These are phyloP conservation scores for Pelargonium myrrhifolium DNA, from an alignment of 441 rosid genomes.

Conservation along the genomic window DNA sequence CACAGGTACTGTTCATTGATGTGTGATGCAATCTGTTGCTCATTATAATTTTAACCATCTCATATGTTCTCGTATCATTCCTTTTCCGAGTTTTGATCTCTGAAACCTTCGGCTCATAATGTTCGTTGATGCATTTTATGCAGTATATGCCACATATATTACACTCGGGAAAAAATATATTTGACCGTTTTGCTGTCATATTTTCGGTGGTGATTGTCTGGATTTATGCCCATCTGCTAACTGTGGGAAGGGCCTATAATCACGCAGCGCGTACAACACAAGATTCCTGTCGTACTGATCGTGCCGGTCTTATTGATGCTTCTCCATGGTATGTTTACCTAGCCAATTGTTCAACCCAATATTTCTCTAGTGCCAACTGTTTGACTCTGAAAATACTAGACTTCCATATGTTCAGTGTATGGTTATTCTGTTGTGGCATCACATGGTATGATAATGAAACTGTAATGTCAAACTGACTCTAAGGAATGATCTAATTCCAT, in stretches of 20 bases:
- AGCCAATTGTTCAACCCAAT: too few relatives aligned
- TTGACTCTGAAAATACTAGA: neutral
- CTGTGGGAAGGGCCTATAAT: slow-evolving; percentile 86
- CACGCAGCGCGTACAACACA: slow-evolving; percentile 54
- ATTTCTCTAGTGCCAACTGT: neutral
- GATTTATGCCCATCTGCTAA: slow-evolving; percentile 82
- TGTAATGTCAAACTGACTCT: neutral
- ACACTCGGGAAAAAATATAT: slow-evolving; percentile 41
- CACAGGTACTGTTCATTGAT: slow-evolving; percentile 54
- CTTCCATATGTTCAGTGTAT: neutral
- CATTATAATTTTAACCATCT: slow-evolving; percentile 4
- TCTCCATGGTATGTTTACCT: slow-evolving; percentile 67
- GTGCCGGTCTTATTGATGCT: slow-evolving; percentile 72
- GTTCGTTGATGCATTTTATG: slow-evolving; percentile 17
- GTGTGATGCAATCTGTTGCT: neutral
- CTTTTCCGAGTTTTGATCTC: neutral
- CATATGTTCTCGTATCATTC: neutral
- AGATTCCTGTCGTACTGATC: slow-evolving; percentile 76
- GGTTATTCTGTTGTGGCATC: neutral
- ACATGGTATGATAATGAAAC: neutral
- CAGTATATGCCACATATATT: slow-evolving; percentile 82
- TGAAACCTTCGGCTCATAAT: neutral
- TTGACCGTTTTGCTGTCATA: slow-evolving; percentile 76
- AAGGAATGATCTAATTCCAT: too few relatives aligned
- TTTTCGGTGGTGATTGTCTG: slow-evolving; percentile 67